Conservation (phyloP, 2,329 filamentous ascomycete genomes). For the Phialophora chinensis region DNA sequence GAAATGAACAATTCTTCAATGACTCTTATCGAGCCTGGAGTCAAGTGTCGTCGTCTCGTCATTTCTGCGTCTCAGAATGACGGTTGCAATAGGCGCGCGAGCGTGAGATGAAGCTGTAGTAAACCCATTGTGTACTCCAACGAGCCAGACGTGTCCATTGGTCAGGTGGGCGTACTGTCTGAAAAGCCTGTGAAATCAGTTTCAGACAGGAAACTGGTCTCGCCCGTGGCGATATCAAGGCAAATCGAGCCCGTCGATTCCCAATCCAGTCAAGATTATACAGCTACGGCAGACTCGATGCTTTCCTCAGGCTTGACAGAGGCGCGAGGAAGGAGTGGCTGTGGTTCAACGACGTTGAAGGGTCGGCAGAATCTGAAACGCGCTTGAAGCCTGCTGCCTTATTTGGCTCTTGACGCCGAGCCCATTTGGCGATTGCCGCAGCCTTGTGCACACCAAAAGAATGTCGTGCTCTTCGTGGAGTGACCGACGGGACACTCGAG, state of each 20-base stretch:
- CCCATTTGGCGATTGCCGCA: constrained; percentile 13
- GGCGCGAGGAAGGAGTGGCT: constrained; percentile 35
- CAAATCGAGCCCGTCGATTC: constrained; percentile 9
- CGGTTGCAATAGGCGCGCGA: constrained; percentile 31
- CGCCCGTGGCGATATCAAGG: constrained; percentile 20
- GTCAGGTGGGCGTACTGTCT: constrained; percentile 24
- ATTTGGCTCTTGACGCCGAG: constrained; percentile 26
- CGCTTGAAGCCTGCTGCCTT: constrained; percentile 26
- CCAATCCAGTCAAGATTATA: constrained; percentile 19
- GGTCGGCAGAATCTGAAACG: constrained; percentile 30
- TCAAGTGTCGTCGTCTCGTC: constrained; percentile 13
- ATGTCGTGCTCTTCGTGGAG: neutral
- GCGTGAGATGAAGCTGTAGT: constrained; percentile 35
- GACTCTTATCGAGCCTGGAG: constrained; percentile 6
- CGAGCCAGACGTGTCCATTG: constrained; percentile 32
- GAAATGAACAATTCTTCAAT: constrained; percentile 24
- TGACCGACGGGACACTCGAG: neutral
- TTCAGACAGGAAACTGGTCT: constrained; percentile 25
- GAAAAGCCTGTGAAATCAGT: constrained; percentile 26
- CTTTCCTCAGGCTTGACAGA: constrained; percentile 28
- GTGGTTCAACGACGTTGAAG: constrained; percentile 19
- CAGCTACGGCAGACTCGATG: constrained; percentile 14
- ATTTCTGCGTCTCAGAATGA: constrained; percentile 14
- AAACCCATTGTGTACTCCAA: constrained; percentile 20
- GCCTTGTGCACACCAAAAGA: constrained; percentile 1